phyloP scores from a whole-genome alignment of 129 eudicot genomes.

The Kitagawia praeruptora region DNA sequence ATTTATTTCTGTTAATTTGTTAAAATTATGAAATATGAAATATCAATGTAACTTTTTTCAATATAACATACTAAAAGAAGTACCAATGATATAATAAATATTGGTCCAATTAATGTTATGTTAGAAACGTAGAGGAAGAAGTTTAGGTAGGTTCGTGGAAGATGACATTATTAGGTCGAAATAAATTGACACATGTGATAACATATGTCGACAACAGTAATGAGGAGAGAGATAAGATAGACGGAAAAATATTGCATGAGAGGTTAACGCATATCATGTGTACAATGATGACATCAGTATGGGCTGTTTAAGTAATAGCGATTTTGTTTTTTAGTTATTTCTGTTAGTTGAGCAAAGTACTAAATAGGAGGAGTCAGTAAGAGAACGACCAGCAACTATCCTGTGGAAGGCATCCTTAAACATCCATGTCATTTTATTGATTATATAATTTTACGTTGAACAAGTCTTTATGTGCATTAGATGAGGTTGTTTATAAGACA shows the following conservation, averaged over 20 bases:
- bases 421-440: not conserved
- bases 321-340: not conserved
- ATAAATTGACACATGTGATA: not conserved
- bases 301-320: too few species aligned
- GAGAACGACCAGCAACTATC: not conserved
- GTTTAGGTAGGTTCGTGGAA: not conserved
- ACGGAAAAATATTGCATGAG: not conserved
- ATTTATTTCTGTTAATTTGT: too few species aligned
- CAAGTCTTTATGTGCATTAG: not conserved
- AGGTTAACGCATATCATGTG: too few species aligned
- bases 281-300: too few species aligned
- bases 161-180: not conserved
- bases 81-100: too few species aligned
- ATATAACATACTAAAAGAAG: too few species aligned
- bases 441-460: not conserved
- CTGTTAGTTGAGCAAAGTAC: too few species aligned
- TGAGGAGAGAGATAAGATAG: not conserved
- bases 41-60: too few species aligned
- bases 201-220: not conserved
- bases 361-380: not conserved
- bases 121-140: not conserved
- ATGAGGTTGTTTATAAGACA: not conserved
- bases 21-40: too few species aligned
- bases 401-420: not conserved
- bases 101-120: too few species aligned